Evolutionary conservation across 352 stramenopile genomes (phyloP).

Genomic region (Aphanomyces stellatus): DNA sequence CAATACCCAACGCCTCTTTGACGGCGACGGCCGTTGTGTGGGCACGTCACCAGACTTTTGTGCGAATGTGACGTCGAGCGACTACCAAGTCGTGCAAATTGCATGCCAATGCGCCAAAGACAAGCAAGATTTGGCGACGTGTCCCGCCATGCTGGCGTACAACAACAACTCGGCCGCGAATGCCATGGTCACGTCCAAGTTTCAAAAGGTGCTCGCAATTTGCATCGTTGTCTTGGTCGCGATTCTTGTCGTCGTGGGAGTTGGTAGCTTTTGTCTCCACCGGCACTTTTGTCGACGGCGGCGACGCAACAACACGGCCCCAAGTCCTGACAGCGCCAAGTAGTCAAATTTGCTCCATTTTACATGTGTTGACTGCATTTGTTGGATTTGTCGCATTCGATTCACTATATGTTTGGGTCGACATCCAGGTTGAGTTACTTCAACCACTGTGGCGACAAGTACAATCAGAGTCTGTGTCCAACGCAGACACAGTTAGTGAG

Average conservation of each 20-base stretch:
- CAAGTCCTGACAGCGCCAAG: too few relatives aligned
- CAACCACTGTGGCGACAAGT: too few relatives aligned
- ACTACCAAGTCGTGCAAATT: neutral
- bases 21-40: slow-evolving; percentile 15
- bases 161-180: neutral
- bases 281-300: too few relatives aligned
- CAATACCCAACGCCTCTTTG: neutral
- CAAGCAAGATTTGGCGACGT: neutral
- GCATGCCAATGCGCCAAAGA: neutral
- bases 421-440: too few relatives aligned
- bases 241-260: neutral
- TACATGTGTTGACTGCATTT: too few relatives aligned
- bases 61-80: neutral
- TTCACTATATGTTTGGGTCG: too few relatives aligned
- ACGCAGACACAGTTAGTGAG: too few relatives aligned
- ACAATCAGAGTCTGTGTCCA: too few relatives aligned
- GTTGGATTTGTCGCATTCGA: too few relatives aligned
- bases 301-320: too few relatives aligned
- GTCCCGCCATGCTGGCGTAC: neutral
- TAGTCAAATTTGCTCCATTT: too few relatives aligned
- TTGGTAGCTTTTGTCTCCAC: neutral
- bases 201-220: neutral
- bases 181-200: neutral
- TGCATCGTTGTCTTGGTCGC: neutral
- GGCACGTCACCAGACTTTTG: neutral